Evolutionary conservation across 345 rosid species (phyloP).

Genomic region (Eucalyptus sp.): DNA sequence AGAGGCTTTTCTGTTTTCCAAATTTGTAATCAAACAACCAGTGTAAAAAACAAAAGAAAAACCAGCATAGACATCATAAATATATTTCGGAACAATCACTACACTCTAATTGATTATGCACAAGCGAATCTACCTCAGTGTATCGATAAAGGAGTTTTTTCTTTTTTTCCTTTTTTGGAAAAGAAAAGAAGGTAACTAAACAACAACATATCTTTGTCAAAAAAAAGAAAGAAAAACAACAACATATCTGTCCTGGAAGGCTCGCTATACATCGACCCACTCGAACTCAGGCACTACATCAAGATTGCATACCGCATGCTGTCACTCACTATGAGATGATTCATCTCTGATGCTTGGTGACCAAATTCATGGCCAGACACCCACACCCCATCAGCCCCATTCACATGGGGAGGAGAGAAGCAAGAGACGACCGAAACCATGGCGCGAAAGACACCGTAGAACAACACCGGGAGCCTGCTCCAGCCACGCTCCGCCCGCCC

Average conservation of each 20-base stretch:
- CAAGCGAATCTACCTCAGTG: not conserved
- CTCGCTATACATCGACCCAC: not conserved
- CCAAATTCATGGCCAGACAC: slow-evolving; percentile 45
- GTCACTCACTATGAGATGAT: slow-evolving; percentile 80
- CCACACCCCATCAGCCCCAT: slow-evolving; percentile 62
- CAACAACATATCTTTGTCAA: not conserved
- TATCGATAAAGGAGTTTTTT: not conserved
- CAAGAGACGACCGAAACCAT: slow-evolving; percentile 52
- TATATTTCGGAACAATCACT: not conserved
- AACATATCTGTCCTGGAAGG: not conserved
- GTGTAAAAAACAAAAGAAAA: not conserved
- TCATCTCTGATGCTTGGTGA: slow-evolving; percentile 51
- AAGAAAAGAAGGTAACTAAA: not conserved
- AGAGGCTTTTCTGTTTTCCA: not conserved
- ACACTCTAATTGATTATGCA: not conserved
- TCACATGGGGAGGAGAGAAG: slow-evolving; percentile 57
- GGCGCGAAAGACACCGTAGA: slow-evolving; percentile 23
- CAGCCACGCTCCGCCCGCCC: slow-evolving; percentile 4
- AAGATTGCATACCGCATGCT: slow-evolving; percentile 89
- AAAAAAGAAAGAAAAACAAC: not conserved
- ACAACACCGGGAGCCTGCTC: slow-evolving; percentile 24
- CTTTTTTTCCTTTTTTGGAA: not conserved
- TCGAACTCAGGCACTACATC: slow-evolving; percentile 30
- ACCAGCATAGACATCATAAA: not conserved
- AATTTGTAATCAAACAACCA: not conserved